Evolutionary conservation across 768 basidiomycete genomes (phyloP), one percentile per base, ranked within the genome.

Genomic region (Leccinum broughii): DNA sequence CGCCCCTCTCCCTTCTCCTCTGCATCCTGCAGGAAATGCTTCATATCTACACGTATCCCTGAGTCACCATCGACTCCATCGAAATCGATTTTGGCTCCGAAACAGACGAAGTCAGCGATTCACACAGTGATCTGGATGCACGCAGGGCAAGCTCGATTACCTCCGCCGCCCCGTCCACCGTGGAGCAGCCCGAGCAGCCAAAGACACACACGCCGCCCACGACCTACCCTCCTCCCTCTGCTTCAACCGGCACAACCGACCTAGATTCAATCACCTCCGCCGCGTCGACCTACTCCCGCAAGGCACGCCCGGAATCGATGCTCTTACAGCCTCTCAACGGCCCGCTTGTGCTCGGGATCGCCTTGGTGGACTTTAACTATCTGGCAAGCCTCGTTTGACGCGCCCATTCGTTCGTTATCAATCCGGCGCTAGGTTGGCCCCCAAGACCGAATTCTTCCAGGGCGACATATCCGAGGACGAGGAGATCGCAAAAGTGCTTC

Each of bases 321-420:
- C 68, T 94, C 9, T 73, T 91, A n/a, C 80, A 83, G 32, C 79
- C 86, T 15, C 79, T 82, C 0, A 56, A 57, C 13, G 80, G 78
- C 9, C 86, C 86, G 8, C 76, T 95, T 22, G 80, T 96, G 15
- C 79, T 95, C 5, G 95, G 95, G 4, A 87, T 96, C 56, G 93
- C 92, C 3, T 77, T 97, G n/a, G 88, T 97, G 35, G 95, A 97
- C 70, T 97, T 97, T 72, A 95, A 97, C 72, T 95, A 97, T 76
- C 75, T 95, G 70, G 95, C 93, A 71, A 68, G 83, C 26, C 22
- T 50, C 34, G n/a, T 53, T 55, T 44, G 46, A 61, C 46, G 54
- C 46, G 46, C 15, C 15, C 44, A 35, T 24, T 35, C 28, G 61
- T 51, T 66, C 50, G 63, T 62, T 59, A 55, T 64, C 61, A 37